phyloP scores from a whole-genome alignment of 106 monocot species.

The Dendrobium nobile region DNA sequence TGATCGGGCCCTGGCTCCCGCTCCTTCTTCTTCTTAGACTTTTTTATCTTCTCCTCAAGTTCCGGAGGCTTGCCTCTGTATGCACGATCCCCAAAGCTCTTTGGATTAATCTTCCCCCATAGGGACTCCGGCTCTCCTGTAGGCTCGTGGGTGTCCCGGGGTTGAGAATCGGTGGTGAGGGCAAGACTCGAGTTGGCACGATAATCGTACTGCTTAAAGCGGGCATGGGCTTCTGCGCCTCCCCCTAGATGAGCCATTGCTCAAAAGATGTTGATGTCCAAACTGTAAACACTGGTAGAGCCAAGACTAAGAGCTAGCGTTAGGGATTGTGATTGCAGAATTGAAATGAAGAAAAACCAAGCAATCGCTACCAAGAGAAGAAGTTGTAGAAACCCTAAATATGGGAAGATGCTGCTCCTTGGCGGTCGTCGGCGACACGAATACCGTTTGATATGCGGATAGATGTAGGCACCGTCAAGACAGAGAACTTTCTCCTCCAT shows the following conservation, averaged over 20 bases:
- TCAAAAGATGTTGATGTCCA: not conserved
- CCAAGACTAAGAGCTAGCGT: not conserved
- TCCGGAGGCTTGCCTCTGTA: conserved; percentile 76
- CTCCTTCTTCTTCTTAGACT: conserved; percentile 78
- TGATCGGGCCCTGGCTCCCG: conserved; percentile 18
- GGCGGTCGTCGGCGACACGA: too few species aligned
- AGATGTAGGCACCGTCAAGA: too few species aligned
- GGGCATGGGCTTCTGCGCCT: conserved; percentile 89
- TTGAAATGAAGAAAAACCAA: not conserved
- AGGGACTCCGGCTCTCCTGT: conserved; percentile 97
- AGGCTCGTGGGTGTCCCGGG: conserved; percentile 93
- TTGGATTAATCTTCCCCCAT: conserved; percentile 85
- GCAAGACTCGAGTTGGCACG: conserved; percentile 95
- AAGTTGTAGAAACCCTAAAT: too few species aligned
- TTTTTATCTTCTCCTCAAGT: conserved; percentile 85
- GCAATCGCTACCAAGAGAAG: too few species aligned
- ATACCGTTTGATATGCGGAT: too few species aligned
- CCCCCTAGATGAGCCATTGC: conserved; percentile 79
- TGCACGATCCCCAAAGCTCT: conserved; percentile 75
- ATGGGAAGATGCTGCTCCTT: too few species aligned
- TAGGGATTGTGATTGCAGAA: not conserved
- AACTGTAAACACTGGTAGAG: not conserved
- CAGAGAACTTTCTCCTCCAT: too few species aligned
- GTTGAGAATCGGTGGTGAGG: conserved; percentile 89
- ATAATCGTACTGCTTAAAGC: conserved; percentile 98